Percentiles rank a stretch among this genome's conserved stretches.
Conservation (phyloP, 75 land plant species). For the Gnetum montanum region DNA sequence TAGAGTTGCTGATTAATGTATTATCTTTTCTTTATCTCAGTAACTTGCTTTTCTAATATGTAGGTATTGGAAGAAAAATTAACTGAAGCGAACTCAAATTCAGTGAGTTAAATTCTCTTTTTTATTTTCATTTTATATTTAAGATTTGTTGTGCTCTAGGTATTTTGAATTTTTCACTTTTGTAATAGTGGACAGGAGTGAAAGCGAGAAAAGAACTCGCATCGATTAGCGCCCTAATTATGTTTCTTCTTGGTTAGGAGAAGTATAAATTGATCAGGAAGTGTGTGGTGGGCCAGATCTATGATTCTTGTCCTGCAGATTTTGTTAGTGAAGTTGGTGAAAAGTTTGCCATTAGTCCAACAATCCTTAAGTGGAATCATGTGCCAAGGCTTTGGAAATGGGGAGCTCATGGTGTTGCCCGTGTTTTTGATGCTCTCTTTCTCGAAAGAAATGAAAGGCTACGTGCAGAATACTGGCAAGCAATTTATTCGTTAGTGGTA, state of each 20-base stretch:
- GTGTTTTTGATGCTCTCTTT: conserved; percentile 62
- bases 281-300: conserved; percentile 70
- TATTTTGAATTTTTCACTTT: too few species aligned
- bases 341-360: conserved; percentile 44
- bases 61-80: conserved; percentile 6
- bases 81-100: conserved; percentile 1
- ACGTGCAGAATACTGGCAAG: conserved; percentile 75
- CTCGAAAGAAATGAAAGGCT: conserved; percentile 55
- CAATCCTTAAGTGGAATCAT: conserved; percentile 27
- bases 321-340: conserved; percentile 68
- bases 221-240: too few species aligned
- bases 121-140: too few species aligned
- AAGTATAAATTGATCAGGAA: conserved; percentile 40
- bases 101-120: not conserved
- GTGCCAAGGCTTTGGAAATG: conserved; percentile 41
- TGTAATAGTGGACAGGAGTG: too few species aligned
- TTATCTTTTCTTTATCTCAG: too few species aligned
- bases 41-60: too few species aligned
- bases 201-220: too few species aligned
- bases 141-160: too few species aligned
- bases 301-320: conserved; percentile 88
- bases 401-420: conserved; percentile 43
- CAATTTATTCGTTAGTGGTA: conserved; percentile 76
- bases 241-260: conserved; percentile 38
- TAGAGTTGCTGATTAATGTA: too few species aligned